phyloP scores from a whole-genome alignment of 768 basidiomycete genomes.

The Russula foetens region DNA sequence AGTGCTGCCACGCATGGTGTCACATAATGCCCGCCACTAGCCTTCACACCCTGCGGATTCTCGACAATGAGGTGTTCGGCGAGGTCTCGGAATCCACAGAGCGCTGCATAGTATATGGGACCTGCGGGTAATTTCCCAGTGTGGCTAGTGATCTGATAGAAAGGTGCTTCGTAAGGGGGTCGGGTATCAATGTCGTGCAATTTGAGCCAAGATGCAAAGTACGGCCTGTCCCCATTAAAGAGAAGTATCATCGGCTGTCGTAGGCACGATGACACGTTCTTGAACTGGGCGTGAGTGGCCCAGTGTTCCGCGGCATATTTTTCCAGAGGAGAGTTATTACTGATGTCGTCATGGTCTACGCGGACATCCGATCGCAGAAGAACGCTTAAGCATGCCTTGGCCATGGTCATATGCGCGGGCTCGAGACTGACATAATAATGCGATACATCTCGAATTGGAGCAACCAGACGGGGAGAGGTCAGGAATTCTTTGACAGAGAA shows the following conservation, averaged over 20 bases:
- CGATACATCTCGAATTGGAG: background rate
- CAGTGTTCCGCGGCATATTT: background rate
- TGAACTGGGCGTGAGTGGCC: background rate
- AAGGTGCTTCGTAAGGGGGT: fast-evolving
- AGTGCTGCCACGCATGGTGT: background rate
- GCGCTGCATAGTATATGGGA: background rate
- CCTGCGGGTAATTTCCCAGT: fast-evolving
- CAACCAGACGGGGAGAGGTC: background rate
- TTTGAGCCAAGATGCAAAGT: background rate
- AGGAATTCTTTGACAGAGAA: background rate
- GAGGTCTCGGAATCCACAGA: background rate
- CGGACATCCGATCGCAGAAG: too few species aligned
- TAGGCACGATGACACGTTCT: background rate
- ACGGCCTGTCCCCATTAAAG: background rate
- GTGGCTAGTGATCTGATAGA: too few species aligned
- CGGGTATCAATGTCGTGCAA: background rate
- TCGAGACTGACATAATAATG: background rate
- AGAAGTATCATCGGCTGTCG: background rate
- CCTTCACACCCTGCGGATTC: background rate
- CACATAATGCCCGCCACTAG: background rate
- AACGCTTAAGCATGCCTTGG: too few species aligned
- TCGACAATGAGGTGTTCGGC: background rate
- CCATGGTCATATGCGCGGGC: background rate
- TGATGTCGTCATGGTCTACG: too few species aligned
- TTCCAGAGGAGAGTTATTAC: too few species aligned